Evolutionary conservation across 2,329 filamentous ascomycete species (phyloP).

Genomic region (Sordariomycetes sp.): DNA sequence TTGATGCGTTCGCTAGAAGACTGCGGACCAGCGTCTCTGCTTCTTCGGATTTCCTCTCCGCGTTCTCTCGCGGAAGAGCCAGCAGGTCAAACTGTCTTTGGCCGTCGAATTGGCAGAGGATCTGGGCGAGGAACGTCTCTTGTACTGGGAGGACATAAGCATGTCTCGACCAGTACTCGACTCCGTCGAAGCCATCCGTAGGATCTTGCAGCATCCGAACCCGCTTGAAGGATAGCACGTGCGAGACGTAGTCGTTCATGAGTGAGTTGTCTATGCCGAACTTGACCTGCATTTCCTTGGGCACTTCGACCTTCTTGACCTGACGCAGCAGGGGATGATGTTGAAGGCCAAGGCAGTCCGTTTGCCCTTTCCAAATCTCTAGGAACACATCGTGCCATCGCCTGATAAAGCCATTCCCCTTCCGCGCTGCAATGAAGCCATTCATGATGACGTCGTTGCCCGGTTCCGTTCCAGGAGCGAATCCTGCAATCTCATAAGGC

Average conservation of each 20-base stretch:
- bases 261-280: constrained; percentile 8
- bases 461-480: constrained; percentile 1
- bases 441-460: constrained; percentile 17
- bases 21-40: not conserved
- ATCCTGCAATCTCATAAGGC: constrained; percentile 17
- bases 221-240: constrained; percentile 18
- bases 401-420: constrained; percentile 31
- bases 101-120: not conserved
- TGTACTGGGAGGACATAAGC: constrained; percentile 15
- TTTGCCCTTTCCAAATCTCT: constrained; percentile 22
- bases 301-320: constrained; percentile 7
- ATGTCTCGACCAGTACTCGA: constrained; percentile 20
- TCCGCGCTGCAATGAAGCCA: constrained; percentile 31
- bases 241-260: constrained; percentile 19
- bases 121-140: constrained; percentile 9
- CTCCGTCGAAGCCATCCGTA: constrained; percentile 21
- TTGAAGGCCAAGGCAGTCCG: constrained; percentile 19
- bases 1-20: not conserved
- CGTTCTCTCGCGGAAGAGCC: not conserved
- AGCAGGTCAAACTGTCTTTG: not conserved
- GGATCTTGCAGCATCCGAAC: constrained; percentile 23
- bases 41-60: not conserved
- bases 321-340: constrained; percentile 16
- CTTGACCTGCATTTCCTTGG: constrained; percentile 5
- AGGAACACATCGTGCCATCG: constrained; percentile 28